These are phyloP conservation scores for Piloderma croceum DNA, from an alignment of 768 basidiomycete genomes.

Conservation along the genomic window DNA sequence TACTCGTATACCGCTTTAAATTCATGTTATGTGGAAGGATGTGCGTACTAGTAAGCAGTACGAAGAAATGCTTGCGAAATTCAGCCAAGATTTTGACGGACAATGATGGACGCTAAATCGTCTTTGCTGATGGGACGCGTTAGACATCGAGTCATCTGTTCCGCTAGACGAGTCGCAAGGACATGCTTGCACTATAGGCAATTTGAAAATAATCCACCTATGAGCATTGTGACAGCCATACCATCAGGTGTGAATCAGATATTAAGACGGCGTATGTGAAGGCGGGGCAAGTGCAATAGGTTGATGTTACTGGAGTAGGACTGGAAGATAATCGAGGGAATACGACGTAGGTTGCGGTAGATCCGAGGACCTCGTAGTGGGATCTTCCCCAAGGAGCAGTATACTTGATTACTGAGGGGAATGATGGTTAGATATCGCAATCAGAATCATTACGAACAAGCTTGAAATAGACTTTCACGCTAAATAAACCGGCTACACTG, in stretches of 20 bases:
- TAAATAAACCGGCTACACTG: too few species aligned
- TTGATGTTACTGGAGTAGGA: conserved; percentile 32
- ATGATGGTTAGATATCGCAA: not conserved
- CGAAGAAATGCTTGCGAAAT: too few species aligned
- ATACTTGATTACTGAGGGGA: conserved; percentile 53
- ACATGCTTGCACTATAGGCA: conserved; percentile 70
- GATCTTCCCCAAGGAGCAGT: conserved; percentile 49
- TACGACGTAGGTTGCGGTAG: conserved; percentile 58
- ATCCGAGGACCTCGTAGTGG: conserved; percentile 65
- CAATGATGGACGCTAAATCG: conserved; percentile 43
- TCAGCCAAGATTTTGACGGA: too few species aligned
- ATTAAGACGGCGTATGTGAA: conserved; percentile 61
- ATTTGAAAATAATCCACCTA: conserved; percentile 1
- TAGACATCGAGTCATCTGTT: conserved; percentile 44
- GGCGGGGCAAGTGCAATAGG: conserved; percentile 73
- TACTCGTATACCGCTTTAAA: too few species aligned
- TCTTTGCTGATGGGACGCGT: conserved; percentile 43
- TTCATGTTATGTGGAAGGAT: too few species aligned
- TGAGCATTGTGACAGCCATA: conserved; percentile 19
- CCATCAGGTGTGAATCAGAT: conserved; percentile 60
- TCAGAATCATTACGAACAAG: too few species aligned
- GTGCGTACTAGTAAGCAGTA: too few species aligned
- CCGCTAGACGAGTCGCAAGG: conserved; percentile 58
- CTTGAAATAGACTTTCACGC: too few species aligned
- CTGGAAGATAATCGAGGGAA: conserved; percentile 40